phyloP scores from a whole-genome alignment of 2,329 filamentous ascomycete genomes.

The Colletotrichum neosansevieriae region DNA sequence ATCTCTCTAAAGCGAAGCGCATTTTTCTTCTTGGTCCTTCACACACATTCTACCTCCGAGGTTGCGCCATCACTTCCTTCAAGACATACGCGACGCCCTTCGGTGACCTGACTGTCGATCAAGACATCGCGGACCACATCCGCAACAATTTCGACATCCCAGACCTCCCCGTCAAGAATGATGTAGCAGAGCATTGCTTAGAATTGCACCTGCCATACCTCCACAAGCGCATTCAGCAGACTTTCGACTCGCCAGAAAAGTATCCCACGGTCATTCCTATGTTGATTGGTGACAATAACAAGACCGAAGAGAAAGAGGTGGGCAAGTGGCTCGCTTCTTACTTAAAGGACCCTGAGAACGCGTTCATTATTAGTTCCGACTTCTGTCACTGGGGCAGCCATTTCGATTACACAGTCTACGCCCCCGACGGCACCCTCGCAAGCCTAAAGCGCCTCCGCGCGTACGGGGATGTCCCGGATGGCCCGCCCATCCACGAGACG shows the following conservation, averaged over 20 bases:
- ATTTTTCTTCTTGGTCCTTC: conserved; percentile 95
- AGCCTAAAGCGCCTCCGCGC: conserved; percentile 54
- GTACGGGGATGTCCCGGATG: conserved; percentile 49
- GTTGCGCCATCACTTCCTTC: conserved; percentile 81
- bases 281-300: conserved; percentile 81
- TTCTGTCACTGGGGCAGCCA: conserved; percentile 95
- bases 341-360: conserved; percentile 78
- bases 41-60: conserved; percentile 84
- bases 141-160: conserved; percentile 58
- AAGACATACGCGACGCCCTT: conserved; percentile 79
- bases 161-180: conserved; percentile 73
- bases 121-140: conserved; percentile 58
- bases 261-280: conserved; percentile 87
- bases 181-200: conserved; percentile 89
- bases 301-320: conserved; percentile 73
- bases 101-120: conserved; percentile 76
- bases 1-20: conserved; percentile 84
- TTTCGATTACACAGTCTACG: conserved; percentile 88
- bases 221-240: conserved; percentile 76
- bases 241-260: conserved; percentile 60
- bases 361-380: conserved; percentile 92
- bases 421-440: conserved; percentile 54
- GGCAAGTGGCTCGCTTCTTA: conserved; percentile 83
- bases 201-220: conserved; percentile 98
- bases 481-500: conserved; percentile 80